These are phyloP conservation scores for Moesziomyces globuligerus DNA, from an alignment of 1,284 basidiomycete genomes.

Conservation along the genomic window DNA sequence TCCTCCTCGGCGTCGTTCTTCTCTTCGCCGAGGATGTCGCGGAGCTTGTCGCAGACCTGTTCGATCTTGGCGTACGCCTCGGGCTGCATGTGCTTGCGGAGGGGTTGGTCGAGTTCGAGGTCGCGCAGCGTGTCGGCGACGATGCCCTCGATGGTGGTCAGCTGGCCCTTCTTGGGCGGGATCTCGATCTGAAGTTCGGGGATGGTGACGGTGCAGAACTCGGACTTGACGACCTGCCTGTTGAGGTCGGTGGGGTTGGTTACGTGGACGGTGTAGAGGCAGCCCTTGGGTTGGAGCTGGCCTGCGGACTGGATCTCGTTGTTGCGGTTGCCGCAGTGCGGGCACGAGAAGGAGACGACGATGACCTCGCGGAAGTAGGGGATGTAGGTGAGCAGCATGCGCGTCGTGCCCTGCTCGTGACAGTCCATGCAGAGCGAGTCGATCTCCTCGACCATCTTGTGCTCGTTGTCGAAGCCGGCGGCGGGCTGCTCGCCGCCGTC, in stretches of 20 bases:
- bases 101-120: slow-evolving; percentile 83
- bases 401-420: slow-evolving; percentile 87
- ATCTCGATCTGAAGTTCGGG: slow-evolving; percentile 92
- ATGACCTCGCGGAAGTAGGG: slow-evolving; percentile 97
- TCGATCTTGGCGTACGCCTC: slow-evolving; percentile 82
- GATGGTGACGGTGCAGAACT: slow-evolving; percentile 81
- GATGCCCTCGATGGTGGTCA: slow-evolving; percentile 95
- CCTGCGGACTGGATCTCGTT: slow-evolving; percentile 96
- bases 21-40: slow-evolving; percentile 77
- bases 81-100: slow-evolving; percentile 84
- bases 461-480: slow-evolving; percentile 23
- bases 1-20: slow-evolving; percentile 57
- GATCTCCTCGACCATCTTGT: slow-evolving; percentile 70
- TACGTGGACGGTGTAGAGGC: slow-evolving; percentile 82
- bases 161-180: slow-evolving; percentile 82
- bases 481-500: slow-evolving; percentile 16
- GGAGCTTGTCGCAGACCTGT: slow-evolving; percentile 76
- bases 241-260: slow-evolving; percentile 80
- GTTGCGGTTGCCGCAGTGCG: slow-evolving; percentile 88
- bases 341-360: slow-evolving; percentile 94
- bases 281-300: slow-evolving; percentile 75
- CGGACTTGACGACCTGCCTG: slow-evolving; percentile 92
- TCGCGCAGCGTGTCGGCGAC: slow-evolving; percentile 86
- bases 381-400: slow-evolving; percentile 91
- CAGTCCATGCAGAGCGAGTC: slow-evolving; percentile 96